Percentiles rank a stretch among this genome's conserved stretches.
phyloP scores from a whole-genome alignment of 495 filamentous ascomycete genomes.

The Staphylotrichum longicolle region DNA sequence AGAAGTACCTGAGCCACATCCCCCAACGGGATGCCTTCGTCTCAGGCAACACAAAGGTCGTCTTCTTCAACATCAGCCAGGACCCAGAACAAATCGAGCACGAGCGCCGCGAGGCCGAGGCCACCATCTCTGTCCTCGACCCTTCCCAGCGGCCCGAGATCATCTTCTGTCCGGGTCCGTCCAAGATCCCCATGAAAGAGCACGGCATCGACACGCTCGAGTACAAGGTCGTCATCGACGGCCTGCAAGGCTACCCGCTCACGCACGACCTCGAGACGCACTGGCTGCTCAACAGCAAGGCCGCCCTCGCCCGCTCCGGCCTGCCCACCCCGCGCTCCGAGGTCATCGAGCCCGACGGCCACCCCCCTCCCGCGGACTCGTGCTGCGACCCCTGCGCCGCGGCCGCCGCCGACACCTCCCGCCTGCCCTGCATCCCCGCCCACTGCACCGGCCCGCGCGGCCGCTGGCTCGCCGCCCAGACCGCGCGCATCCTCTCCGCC shows the following conservation, averaged over 20 bases:
- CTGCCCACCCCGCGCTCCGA: slow-evolving; percentile 28
- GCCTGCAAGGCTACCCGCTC: slow-evolving; percentile 24
- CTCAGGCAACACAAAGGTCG: slow-evolving; percentile 25
- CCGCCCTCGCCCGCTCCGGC: slow-evolving; percentile 25
- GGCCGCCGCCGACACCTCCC: not conserved
- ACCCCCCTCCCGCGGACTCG: not conserved
- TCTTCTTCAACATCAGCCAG: slow-evolving; percentile 29
- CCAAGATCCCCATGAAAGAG: slow-evolving; percentile 25
- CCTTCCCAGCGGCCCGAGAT: slow-evolving; percentile 29
- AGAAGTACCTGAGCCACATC: slow-evolving; percentile 33
- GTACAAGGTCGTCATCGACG: slow-evolving; percentile 33
- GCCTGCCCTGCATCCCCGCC: slow-evolving; percentile 20
- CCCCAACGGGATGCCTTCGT: slow-evolving; percentile 39
- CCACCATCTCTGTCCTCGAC: slow-evolving; percentile 28
- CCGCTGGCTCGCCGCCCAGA: slow-evolving; percentile 28
- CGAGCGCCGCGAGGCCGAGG: slow-evolving; percentile 31
- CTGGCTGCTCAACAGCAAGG: slow-evolving; percentile 37
- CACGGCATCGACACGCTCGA: slow-evolving; percentile 28
- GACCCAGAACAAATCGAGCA: slow-evolving; percentile 19
- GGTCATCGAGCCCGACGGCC: slow-evolving; percentile 22
- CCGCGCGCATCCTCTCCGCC: slow-evolving; percentile 18
- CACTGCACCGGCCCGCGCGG: slow-evolving; percentile 26
- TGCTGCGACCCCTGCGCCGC: slow-evolving; percentile 27
- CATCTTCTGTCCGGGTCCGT: slow-evolving; percentile 31
- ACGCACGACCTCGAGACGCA: slow-evolving; percentile 30